phyloP scores from a whole-genome alignment of 768 basidiomycete species.

The Rickenella mellea region DNA sequence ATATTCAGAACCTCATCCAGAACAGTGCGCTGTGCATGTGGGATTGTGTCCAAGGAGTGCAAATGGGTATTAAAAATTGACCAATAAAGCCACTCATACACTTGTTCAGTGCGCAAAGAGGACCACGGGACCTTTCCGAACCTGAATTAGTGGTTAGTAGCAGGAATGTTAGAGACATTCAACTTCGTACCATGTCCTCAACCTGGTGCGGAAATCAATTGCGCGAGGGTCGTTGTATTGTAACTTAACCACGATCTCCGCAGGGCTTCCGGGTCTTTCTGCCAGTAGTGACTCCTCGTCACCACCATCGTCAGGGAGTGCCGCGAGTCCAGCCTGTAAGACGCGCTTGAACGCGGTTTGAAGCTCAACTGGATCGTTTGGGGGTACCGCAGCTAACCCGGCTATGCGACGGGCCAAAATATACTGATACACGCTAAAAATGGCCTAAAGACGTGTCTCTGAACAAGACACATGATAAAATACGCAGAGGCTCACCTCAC shows the following conservation, averaged over 20 bases:
- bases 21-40: constrained; percentile 33
- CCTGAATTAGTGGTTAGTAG: constrained; percentile 30
- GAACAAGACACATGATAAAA: not conserved
- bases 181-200: constrained; percentile 42
- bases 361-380: constrained; percentile 46
- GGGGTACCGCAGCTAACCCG: constrained; percentile 31
- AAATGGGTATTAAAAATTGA: constrained; percentile 63
- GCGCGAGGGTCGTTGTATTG: constrained; percentile 59
- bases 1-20: constrained; percentile 53
- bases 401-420: constrained; percentile 40
- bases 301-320: constrained; percentile 38
- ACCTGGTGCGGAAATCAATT: constrained; percentile 57
- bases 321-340: constrained; percentile 54
- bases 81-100: constrained; percentile 78
- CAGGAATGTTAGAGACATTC: not conserved
- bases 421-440: constrained; percentile 61
- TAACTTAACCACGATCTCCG: constrained; percentile 48
- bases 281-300: constrained; percentile 44
- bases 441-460: constrained; percentile 30
- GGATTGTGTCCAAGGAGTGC: constrained; percentile 38
- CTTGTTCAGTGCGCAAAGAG: constrained; percentile 48
- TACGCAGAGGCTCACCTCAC: constrained; percentile 37
- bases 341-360: constrained; percentile 51
- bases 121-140: constrained; percentile 73
- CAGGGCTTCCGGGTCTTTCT: constrained; percentile 50